phyloP scores from a whole-genome alignment of 768 basidiomycete genomes.

The Dacryopinax spathularia region DNA sequence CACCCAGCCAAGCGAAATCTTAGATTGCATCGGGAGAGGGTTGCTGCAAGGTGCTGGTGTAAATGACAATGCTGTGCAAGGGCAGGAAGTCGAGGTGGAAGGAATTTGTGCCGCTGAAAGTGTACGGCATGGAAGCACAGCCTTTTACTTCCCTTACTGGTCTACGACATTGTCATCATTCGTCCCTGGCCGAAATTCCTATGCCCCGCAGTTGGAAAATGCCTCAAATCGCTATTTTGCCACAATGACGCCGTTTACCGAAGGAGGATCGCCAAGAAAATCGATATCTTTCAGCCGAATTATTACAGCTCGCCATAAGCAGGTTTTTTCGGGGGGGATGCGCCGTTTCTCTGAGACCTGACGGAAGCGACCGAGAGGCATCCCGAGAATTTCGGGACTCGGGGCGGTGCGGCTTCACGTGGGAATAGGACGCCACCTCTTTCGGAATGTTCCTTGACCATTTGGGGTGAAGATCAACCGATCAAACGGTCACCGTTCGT shows the following conservation, averaged over 20 bases:
- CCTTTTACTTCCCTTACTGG: not conserved
- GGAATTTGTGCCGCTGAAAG: not conserved
- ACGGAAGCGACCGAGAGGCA: no score
- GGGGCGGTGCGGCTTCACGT: not conserved
- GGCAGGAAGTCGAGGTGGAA: not conserved
- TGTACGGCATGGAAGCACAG: not conserved
- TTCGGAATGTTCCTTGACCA: not conserved
- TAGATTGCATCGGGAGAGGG: not conserved
- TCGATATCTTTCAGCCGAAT: no score
- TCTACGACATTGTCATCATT: slow-evolving; percentile 1
- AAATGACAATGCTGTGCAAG: slow-evolving; percentile 4
- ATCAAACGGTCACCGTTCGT: not conserved
- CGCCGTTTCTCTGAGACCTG: no score
- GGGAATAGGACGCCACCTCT: not conserved
- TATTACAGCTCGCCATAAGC: no score
- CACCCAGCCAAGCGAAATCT: not conserved
- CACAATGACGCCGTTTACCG: not conserved
- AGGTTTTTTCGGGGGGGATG: no score
- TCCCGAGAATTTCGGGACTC: not conserved
- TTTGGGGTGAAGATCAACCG: not conserved
- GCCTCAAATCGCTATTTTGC: no score
- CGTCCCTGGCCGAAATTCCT: not conserved
- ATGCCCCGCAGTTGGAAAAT: no score
- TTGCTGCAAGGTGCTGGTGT: not conserved
- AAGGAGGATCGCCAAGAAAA: no score